Evolutionary conservation across 2,329 filamentous ascomycete genomes (phyloP).

Genomic region (Zopfia rhizophila): DNA sequence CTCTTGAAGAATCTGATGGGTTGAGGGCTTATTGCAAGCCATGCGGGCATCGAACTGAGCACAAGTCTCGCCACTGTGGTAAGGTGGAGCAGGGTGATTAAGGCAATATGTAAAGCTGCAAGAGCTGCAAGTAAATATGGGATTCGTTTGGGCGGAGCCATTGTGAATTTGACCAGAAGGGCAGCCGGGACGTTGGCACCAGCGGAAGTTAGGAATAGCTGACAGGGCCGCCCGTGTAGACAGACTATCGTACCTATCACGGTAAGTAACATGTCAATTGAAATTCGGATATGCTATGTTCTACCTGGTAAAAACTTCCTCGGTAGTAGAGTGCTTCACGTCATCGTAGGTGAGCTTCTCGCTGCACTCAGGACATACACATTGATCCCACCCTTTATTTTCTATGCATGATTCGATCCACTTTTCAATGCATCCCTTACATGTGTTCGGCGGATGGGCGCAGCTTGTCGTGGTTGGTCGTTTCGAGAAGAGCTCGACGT

Average conservation of each 20-base stretch:
- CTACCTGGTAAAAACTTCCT: slow-evolving; percentile 19
- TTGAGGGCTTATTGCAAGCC: slow-evolving; percentile 5
- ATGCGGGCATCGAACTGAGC: slow-evolving; percentile 43
- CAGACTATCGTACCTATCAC: slow-evolving; percentile 18
- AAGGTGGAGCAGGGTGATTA: slow-evolving; percentile 37
- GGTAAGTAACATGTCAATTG: slow-evolving; percentile 2
- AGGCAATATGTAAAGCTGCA: slow-evolving; percentile 49
- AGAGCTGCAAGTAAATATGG: slow-evolving; percentile 52
- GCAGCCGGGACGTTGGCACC: slow-evolving; percentile 18
- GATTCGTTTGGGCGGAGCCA: too few species aligned
- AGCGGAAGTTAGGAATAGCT: slow-evolving; percentile 15
- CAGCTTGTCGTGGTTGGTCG: slow-evolving; percentile 37
- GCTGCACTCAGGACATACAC: slow-evolving; percentile 43
- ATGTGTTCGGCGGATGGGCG: slow-evolving; percentile 42
- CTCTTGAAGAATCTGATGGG: slow-evolving; percentile 24
- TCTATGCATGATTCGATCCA: slow-evolving; percentile 38
- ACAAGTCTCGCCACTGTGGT: slow-evolving; percentile 50
- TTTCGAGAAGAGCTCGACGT: slow-evolving; percentile 30
- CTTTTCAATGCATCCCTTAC: slow-evolving; percentile 35
- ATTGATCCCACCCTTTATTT: slow-evolving; percentile 27
- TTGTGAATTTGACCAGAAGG: slow-evolving; percentile 20
- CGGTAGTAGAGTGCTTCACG: slow-evolving; percentile 33
- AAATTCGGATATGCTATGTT: too few species aligned
- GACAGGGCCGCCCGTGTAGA: slow-evolving; percentile 15
- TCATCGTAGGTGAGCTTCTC: slow-evolving; percentile 38